phyloP scores from a whole-genome alignment of 164 flowering plant species.

The Saururus chinensis region DNA sequence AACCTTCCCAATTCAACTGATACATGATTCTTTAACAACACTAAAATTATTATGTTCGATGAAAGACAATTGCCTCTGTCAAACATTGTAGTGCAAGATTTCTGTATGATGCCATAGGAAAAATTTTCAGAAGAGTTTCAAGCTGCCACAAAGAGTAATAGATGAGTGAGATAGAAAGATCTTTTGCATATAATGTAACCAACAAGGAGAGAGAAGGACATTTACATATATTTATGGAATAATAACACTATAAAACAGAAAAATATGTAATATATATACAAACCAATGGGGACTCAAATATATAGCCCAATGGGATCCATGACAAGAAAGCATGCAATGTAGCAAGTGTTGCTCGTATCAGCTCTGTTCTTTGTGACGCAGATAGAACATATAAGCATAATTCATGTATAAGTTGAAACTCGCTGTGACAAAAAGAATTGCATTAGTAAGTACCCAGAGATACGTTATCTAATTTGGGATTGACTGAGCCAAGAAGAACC shows the following conservation, averaged over 20 bases:
- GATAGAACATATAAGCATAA: slow-evolving; percentile 93
- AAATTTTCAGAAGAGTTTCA: slow-evolving; percentile 79
- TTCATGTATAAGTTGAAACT: slow-evolving; percentile 98
- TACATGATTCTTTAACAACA: too few relatives aligned
- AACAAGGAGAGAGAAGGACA: not conserved
- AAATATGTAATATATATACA: slow-evolving; percentile 5
- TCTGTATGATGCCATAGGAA: slow-evolving; percentile 70
- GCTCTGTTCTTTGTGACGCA: slow-evolving; percentile 91
- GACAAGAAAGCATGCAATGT: slow-evolving; percentile 97
- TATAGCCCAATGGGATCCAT: slow-evolving; percentile 99
- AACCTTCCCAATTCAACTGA: too few relatives aligned
- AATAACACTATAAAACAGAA: too few relatives aligned
- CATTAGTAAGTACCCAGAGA: not conserved
- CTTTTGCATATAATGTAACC: not conserved
- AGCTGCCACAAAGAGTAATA: slow-evolving; percentile 31
- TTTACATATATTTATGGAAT: not conserved
- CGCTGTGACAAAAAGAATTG: slow-evolving; percentile 37
- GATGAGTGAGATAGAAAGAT: not conserved
- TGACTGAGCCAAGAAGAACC: too few relatives aligned
- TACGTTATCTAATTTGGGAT: too few relatives aligned
- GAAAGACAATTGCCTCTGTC: slow-evolving; percentile 51
- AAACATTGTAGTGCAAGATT: slow-evolving; percentile 95
- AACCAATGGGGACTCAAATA: slow-evolving; percentile 95
- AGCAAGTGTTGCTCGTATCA: slow-evolving; percentile 86
- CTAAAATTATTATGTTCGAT: slow-evolving; percentile 2